Percentiles rank a stretch among this genome's conserved stretches.
phyloP scores from a whole-genome alignment of 2,329 filamentous ascomycete genomes.

The Scedosporium dehoogii region DNA sequence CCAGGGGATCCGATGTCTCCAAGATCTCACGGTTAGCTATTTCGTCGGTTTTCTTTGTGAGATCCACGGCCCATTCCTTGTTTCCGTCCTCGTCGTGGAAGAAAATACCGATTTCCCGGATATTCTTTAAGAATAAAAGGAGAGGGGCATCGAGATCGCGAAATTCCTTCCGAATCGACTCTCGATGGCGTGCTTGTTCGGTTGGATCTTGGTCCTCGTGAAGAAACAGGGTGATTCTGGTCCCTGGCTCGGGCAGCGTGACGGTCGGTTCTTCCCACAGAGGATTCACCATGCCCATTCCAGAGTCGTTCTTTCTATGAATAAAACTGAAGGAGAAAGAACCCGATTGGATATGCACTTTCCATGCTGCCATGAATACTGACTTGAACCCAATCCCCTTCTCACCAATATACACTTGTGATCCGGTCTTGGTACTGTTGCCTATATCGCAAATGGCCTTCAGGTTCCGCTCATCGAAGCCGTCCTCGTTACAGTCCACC shows the following conservation, averaged over 20 bases:
- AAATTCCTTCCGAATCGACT: conserved; percentile 23
- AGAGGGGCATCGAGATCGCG: conserved; percentile 25
- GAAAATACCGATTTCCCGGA: conserved; percentile 21
- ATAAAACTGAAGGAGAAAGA: conserved; percentile 33
- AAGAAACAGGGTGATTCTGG: conserved; percentile 27
- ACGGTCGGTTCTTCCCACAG: conserved; percentile 24
- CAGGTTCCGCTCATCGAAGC: conserved; percentile 31
- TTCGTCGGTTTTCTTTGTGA: neutral
- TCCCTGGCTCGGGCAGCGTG: conserved; percentile 12
- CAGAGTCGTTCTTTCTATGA: conserved; percentile 27
- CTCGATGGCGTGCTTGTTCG: conserved; percentile 10
- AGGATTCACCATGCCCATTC: conserved; percentile 41
- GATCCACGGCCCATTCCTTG: neutral
- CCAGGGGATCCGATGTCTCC: neutral
- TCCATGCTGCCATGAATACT: conserved; percentile 34
- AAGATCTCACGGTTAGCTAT: neutral
- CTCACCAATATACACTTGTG: conserved; percentile 35
- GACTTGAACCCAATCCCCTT: conserved; percentile 44
- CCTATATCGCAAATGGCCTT: conserved; percentile 34
- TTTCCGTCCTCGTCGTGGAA: conserved; percentile 16
- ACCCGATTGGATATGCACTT: conserved; percentile 33
- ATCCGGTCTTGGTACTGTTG: conserved; percentile 32
- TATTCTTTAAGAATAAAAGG: conserved; percentile 32
- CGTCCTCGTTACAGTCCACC: conserved; percentile 40
- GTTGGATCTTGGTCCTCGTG: conserved; percentile 16